Conservation (phyloP, 2,329 filamentous ascomycete genomes). For the Xylaria sp. region DNA sequence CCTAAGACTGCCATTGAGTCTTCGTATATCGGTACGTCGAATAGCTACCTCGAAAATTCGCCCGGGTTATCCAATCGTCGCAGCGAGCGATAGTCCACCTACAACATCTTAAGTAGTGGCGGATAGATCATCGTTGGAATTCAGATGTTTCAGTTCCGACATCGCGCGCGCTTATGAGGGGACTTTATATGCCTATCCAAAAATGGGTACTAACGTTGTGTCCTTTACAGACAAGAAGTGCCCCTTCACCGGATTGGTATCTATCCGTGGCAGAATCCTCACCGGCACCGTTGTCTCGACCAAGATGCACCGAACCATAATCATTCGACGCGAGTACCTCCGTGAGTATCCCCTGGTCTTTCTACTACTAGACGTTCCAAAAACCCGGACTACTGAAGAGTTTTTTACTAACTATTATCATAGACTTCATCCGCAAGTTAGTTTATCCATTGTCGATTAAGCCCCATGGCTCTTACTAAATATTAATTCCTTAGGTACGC, state of each 20-base stretch:
- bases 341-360: constrained; percentile 59
- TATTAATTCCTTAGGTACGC: constrained; percentile 68
- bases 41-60: constrained; percentile 12
- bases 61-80: neutral
- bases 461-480: constrained; percentile 20
- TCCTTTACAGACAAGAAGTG: constrained; percentile 94
- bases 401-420: constrained; percentile 21
- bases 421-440: constrained; percentile 87
- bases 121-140: neutral
- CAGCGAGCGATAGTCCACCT: neutral
- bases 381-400: neutral
- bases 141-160: neutral
- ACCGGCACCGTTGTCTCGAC: constrained; percentile 99
- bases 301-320: constrained; percentile 99
- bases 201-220: constrained; percentile 17
- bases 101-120: neutral
- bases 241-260: constrained; percentile 99
- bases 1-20: constrained; percentile 99
- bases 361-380: neutral
- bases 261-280: constrained; percentile 99
- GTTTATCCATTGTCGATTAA: constrained; percentile 1
- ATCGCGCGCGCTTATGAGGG: constrained; percentile 3
- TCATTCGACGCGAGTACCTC: constrained; percentile 99
- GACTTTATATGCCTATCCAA: neutral
- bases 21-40: constrained; percentile 94